Conservation (phyloP, 805 yeast genomes). For the Ogataea angusta region DNA sequence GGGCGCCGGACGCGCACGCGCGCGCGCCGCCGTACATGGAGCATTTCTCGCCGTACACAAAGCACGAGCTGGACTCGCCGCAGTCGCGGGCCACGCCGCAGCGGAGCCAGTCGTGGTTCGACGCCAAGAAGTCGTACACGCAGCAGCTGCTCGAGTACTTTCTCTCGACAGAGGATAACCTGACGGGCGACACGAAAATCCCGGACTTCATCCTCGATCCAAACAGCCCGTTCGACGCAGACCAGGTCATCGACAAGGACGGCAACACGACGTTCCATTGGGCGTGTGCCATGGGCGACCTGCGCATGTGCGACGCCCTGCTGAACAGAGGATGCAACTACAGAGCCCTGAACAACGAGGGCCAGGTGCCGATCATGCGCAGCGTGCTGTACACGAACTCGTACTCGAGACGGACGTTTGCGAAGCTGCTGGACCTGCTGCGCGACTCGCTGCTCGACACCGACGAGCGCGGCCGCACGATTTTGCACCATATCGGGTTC, state of each 20-base stretch:
- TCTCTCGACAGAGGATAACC: slow-evolving; percentile 53
- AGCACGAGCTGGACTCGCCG: slow-evolving; percentile 8
- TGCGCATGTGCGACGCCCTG: slow-evolving; percentile 71
- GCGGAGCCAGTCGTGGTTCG: slow-evolving; percentile 14
- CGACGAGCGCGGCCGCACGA: slow-evolving; percentile 71
- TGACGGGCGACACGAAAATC: slow-evolving; percentile 32
- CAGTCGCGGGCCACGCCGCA: slow-evolving; percentile 6
- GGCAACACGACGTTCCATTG: slow-evolving; percentile 95
- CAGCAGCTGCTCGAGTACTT: slow-evolving; percentile 50
- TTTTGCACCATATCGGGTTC: slow-evolving; percentile 80
- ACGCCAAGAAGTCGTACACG: slow-evolving; percentile 39
- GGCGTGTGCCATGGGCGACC: slow-evolving; percentile 95
- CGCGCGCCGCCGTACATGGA: slow-evolving; percentile 1
- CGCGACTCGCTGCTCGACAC: slow-evolving; percentile 74
- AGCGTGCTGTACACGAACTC: slow-evolving; percentile 86
- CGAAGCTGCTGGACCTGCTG: slow-evolving; percentile 70
- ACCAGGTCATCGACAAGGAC: slow-evolving; percentile 86
- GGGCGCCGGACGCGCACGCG: slow-evolving; percentile 2
- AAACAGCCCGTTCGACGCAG: slow-evolving; percentile 62
- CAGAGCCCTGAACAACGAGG: slow-evolving; percentile 56
- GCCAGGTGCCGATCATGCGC: slow-evolving; percentile 86
- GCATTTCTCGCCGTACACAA: slow-evolving; percentile 5
- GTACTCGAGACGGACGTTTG: slow-evolving; percentile 74
- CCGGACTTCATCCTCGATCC: slow-evolving; percentile 67
- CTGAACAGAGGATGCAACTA: slow-evolving; percentile 73